Evolutionary conservation across 371 early-diverging fungal species (phyloP), one percentile per base, ranked within the genome.

Genomic region (Batkoa obscura): DNA sequence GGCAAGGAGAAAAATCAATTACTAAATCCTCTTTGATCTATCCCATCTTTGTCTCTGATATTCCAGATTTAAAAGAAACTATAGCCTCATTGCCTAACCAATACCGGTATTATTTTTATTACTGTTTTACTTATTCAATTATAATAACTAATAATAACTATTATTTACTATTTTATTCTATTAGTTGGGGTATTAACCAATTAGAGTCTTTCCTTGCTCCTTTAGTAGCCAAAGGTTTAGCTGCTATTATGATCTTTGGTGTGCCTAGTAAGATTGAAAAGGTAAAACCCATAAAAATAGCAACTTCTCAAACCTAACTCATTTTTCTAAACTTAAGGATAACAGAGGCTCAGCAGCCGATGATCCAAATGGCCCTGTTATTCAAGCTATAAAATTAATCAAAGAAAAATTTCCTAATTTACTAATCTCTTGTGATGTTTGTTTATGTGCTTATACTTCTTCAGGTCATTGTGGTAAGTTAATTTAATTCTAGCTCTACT

Each of bases 371-470:
- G 85, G 88, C 1, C 94, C 94, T 3, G 88, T 90, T 31, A 86
- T 96, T 54, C 74, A 73, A 48, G 88, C 93, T 10, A 71, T 94
- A 60, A 70, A 76, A 50, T 61, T 89, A 23, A 67, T 97, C 51
- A 79, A 88, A 49, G 61, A 71, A 17, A 68, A 71, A 34, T 97
- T 85, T 69, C 92, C 95, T 0, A 62, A 73, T 3, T 66, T 97
- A 10, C 76, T 88, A 45, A 79, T 97, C 23, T 86, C 84, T 15
- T 89, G 90, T 67, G 97, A 97, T 66, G 81, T 95, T n/a, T 97
- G 97, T 61, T 69, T 97, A 8, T 97, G 97, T 69, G 92, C 86
- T 46, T 97, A 88, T 71, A 95, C 97, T 2, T 72, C 72, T 17
- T 96, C 95, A 68, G 97, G 97, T 2, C 94, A 95, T 68, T 95